Conservation (phyloP, 345 rosid genomes). For the Heritiera fomes region DNA sequence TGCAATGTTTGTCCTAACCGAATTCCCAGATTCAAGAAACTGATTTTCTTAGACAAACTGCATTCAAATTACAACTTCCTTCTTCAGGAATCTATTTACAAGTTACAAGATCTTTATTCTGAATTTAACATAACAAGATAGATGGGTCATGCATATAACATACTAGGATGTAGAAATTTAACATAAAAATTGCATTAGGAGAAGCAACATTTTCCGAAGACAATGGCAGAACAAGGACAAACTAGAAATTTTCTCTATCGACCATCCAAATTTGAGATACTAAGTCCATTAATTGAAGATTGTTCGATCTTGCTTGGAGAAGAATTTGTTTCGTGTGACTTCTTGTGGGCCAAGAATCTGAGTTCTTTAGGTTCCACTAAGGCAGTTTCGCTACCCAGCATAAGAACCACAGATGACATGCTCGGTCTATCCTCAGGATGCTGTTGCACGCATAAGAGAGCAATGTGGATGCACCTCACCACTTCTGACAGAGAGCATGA, state of each 20-base stretch:
- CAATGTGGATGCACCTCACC: not conserved
- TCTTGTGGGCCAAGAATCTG: not conserved
- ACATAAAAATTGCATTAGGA: no score
- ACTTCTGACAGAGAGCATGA: not conserved
- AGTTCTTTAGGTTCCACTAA: not conserved
- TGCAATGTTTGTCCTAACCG: no score
- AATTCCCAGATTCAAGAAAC: no score
- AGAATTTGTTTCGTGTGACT: not conserved
- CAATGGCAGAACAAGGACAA: not conserved
- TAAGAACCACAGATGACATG: conserved; percentile 10
- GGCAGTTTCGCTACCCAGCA: not conserved
- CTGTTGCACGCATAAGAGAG: not conserved
- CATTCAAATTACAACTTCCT: no score
- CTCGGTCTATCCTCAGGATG: not conserved
- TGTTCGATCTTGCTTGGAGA: not conserved
- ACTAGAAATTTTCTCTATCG: not conserved
- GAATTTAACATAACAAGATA: no score
- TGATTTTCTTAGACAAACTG: no score
- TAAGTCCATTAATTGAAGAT: not conserved
- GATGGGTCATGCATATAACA: no score
- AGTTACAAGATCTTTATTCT: no score
- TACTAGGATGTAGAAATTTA: no score
- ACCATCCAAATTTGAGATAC: not conserved
- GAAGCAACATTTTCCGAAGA: no score
- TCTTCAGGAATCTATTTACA: no score